Percentiles rank a stretch among this genome's conserved stretches.
phyloP scores from a whole-genome alignment of 2,329 filamentous ascomycete genomes.

The Penicillium sp. region DNA sequence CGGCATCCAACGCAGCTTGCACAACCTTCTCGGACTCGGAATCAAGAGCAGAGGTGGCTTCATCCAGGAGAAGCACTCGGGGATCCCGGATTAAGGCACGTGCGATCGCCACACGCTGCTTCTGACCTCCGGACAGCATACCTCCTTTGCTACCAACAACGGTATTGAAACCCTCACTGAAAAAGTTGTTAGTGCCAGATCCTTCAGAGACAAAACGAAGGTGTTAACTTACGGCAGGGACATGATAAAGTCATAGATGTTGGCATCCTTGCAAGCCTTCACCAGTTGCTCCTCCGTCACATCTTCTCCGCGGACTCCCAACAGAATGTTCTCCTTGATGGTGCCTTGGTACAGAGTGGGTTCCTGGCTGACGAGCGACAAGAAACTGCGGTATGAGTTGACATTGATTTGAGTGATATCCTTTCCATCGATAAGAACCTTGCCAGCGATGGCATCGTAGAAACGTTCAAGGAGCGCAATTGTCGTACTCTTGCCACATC shows the following conservation, averaged over 20 bases:
- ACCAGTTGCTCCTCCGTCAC: constrained; percentile 64
- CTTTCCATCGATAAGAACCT: constrained; percentile 70
- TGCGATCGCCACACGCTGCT: constrained; percentile 88
- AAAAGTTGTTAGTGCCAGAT: too few species aligned
- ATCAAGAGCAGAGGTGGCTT: constrained; percentile 54
- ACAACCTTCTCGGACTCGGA: constrained; percentile 45
- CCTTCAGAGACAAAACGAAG: too few species aligned
- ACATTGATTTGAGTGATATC: constrained; percentile 75
- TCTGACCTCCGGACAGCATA: constrained; percentile 81
- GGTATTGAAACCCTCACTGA: constrained; percentile 76
- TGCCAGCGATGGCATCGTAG: constrained; percentile 77
- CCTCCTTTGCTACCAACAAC: constrained; percentile 78
- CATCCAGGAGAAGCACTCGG: constrained; percentile 73
- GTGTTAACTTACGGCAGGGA: too few species aligned
- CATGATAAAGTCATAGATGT: constrained; percentile 85
- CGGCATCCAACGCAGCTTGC: constrained; percentile 68
- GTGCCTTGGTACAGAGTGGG: constrained; percentile 90
- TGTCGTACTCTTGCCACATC: constrained; percentile 88
- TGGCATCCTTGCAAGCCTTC: constrained; percentile 76
- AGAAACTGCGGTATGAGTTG: constrained; percentile 71
- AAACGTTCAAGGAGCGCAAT: constrained; percentile 88
- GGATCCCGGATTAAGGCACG: constrained; percentile 80
- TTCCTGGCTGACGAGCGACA: constrained; percentile 87
- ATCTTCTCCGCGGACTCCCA: constrained; percentile 60
- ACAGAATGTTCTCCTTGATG: constrained; percentile 78